Evolutionary conservation across 1,284 basidiomycete species (phyloP).

Genomic region (Marasmius oreades): DNA sequence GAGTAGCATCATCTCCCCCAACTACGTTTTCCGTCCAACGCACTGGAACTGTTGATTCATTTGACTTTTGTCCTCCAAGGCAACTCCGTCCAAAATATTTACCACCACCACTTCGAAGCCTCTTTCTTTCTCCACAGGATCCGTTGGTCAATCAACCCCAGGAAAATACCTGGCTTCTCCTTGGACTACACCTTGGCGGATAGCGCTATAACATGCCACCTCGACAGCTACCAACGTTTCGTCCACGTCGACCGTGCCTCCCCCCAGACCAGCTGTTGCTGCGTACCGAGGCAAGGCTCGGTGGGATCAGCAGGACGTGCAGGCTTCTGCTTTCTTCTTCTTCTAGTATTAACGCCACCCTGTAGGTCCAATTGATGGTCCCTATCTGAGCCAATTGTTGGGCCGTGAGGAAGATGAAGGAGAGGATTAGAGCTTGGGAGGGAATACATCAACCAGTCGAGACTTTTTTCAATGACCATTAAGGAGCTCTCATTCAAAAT

Average conservation of each 20-base stretch:
- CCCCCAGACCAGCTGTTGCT: constrained; percentile 10
- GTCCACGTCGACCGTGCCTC: constrained; percentile 12
- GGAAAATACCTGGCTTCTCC: constrained; percentile 10
- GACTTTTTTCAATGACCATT: too few species aligned
- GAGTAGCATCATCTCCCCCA: constrained; percentile 8
- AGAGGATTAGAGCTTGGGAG: too few species aligned
- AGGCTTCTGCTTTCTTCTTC: background rate
- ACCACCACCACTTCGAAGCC: too few species aligned
- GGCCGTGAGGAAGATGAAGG: background rate
- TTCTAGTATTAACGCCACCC: background rate
- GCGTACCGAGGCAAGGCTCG: constrained; percentile 10
- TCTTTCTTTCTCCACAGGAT: background rate
- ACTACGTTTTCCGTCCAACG: constrained; percentile 6
- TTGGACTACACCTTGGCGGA: constrained; percentile 7
- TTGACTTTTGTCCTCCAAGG: background rate
- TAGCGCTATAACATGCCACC: constrained; percentile 12
- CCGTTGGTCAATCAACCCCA: background rate
- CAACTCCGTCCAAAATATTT: constrained; percentile 5
- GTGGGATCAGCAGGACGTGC: constrained; percentile 9
- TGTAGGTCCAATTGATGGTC: constrained; percentile 10
- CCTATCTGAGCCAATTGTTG: constrained; percentile 10
- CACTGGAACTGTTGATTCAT: background rate
- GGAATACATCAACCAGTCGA: background rate
- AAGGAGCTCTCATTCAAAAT: too few species aligned
- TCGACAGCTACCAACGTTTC: constrained; percentile 4